Percentiles rank a stretch among this genome's conserved stretches.
Evolutionary conservation across 345 rosid genomes (phyloP).

Genomic region (Heritiera littoralis): DNA sequence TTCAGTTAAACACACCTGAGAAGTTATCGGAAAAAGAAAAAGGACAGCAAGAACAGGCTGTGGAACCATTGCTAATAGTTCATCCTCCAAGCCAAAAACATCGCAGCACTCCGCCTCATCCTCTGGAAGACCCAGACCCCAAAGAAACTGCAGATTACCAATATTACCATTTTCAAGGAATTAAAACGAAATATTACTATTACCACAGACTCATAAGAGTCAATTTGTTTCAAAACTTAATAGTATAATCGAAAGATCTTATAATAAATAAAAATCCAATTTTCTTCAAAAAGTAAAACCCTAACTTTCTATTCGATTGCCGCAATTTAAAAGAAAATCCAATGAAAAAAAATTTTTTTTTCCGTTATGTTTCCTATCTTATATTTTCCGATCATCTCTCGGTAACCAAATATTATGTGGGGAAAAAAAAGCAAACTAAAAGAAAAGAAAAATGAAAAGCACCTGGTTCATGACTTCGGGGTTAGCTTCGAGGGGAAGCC

Average conservation of each 20-base stretch:
- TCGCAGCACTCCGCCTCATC: conserved; percentile 77
- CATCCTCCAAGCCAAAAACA: conserved; percentile 89
- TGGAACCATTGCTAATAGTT: conserved; percentile 85
- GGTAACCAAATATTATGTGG: conserved; percentile 21
- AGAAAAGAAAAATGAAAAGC: not conserved
- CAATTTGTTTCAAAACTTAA: not conserved
- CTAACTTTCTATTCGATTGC: not conserved
- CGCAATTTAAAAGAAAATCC: not conserved
- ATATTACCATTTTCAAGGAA: conserved; percentile 7
- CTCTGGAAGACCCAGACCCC: conserved; percentile 75
- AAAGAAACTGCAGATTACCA: conserved; percentile 57
- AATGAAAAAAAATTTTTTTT: not conserved
- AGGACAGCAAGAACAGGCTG: conserved; percentile 91
- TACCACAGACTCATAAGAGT: not conserved
- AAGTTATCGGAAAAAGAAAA: conserved; percentile 80
- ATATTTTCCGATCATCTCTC: not conserved
- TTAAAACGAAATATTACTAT: not conserved
- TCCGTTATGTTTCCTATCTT: not conserved
- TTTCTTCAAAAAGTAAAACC: not conserved
- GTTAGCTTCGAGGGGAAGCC: conserved; percentile 99
- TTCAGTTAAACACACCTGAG: conserved; percentile 50
- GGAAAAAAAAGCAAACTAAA: not conserved
- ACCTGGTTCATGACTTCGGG: conserved; percentile 99
- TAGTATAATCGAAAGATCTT: not conserved
- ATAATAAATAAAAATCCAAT: not conserved